Conservation (phyloP, 768 basidiomycete species). For the Naematelia aurantialba region DNA sequence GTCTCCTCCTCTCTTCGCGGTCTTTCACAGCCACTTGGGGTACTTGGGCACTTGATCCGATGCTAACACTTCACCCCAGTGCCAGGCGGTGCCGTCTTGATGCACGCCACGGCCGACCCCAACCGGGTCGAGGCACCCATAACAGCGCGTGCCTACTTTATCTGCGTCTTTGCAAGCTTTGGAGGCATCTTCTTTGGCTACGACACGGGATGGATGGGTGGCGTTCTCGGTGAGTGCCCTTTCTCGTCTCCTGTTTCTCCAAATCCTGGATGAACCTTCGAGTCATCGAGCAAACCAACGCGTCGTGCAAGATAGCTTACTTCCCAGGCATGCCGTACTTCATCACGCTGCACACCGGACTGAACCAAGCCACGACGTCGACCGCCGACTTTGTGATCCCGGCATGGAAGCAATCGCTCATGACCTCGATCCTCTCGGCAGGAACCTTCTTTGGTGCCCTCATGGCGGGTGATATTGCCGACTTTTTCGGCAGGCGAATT, state of each 20-base stretch:
- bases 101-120: slow-evolving; percentile 20
- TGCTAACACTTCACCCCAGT: slow-evolving; percentile 2
- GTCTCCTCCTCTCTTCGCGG: background rate
- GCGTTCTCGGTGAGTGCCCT: slow-evolving; percentile 18
- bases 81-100: slow-evolving; percentile 30
- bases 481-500: slow-evolving; percentile 45
- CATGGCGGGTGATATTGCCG: slow-evolving; percentile 51
- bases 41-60: background rate
- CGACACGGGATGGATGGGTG: slow-evolving; percentile 42
- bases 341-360: slow-evolving; percentile 92
- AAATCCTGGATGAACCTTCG: no score
- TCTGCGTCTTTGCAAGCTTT: slow-evolving; percentile 40
- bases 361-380: slow-evolving; percentile 34
- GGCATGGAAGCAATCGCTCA: slow-evolving; percentile 41
- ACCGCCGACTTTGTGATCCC: slow-evolving; percentile 27
- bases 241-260: background rate
- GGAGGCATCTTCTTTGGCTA: slow-evolving; percentile 45
- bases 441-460: slow-evolving; percentile 50
- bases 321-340: slow-evolving; percentile 51
- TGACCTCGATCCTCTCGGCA: slow-evolving; percentile 50
- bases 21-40: background rate
- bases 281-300: no score
- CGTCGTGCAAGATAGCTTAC: background rate
- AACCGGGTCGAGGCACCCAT: slow-evolving; percentile 50
- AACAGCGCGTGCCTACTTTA: slow-evolving; percentile 45